A percentile compares a stretch with the other conserved stretches of the same genome.
phyloP scores from a whole-genome alignment of 345 rosid species.

The Arabis alpina region DNA sequence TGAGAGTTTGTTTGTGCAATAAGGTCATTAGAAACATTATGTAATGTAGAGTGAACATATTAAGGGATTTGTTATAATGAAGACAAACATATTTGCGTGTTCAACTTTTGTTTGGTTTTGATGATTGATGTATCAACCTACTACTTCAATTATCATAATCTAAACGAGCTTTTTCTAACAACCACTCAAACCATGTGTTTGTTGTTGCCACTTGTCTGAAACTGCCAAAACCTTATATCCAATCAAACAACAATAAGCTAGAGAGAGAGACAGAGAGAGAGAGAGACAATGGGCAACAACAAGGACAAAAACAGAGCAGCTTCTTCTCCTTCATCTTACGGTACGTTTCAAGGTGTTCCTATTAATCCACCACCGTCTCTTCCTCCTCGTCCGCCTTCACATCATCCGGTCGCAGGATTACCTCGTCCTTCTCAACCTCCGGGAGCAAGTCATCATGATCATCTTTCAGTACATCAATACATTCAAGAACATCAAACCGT shows the following conservation, averaged over 20 bases:
- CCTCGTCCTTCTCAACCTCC: slow-evolving; percentile 86
- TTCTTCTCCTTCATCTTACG: slow-evolving; percentile 61
- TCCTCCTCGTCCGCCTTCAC: slow-evolving; percentile 39
- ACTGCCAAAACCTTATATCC: slow-evolving; percentile 4
- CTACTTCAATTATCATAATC: slow-evolving; percentile 13
- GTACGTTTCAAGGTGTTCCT: slow-evolving; percentile 91
- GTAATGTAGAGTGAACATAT: slow-evolving; percentile 9
- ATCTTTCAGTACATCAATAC: slow-evolving; percentile 51
- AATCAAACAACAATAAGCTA: not conserved
- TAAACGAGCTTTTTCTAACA: not conserved
- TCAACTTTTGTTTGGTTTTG: slow-evolving; percentile 32
- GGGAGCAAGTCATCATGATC: slow-evolving; percentile 44
- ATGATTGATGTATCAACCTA: slow-evolving; percentile 28
- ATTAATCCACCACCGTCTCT: slow-evolving; percentile 58
- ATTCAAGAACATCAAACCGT: slow-evolving; percentile 71
- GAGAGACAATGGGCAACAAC: slow-evolving; percentile 38
- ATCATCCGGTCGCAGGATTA: slow-evolving; percentile 55
- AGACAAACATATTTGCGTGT: slow-evolving; percentile 27
- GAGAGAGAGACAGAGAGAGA: not conserved
- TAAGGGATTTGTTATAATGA: not conserved
- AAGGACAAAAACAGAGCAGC: slow-evolving; percentile 47
- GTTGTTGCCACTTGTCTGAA: not conserved
- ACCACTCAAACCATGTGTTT: slow-evolving; percentile 18
- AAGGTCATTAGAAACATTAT: slow-evolving; percentile 18
- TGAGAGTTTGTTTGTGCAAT: slow-evolving; percentile 3